A percentile compares a stretch with the other conserved stretches of the same genome.
Conservation (phyloP, 208 protist species). For the Crithidia acanthocephali region DNA sequence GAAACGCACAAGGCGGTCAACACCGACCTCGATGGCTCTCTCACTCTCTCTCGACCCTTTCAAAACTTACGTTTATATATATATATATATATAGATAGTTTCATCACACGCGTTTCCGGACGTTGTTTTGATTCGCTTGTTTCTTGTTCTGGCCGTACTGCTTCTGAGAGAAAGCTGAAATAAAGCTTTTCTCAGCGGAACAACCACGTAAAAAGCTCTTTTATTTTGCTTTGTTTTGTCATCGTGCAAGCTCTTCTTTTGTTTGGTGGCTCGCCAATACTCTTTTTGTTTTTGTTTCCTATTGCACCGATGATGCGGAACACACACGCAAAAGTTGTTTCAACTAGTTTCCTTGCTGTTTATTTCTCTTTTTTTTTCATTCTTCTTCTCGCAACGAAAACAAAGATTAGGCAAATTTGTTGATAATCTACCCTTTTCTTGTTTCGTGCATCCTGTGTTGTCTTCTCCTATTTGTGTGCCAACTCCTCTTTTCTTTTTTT, state of each 20-base stretch:
- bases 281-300: neutral
- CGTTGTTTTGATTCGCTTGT: neutral
- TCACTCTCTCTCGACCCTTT: neutral
- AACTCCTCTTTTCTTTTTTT: too few species aligned
- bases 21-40: neutral
- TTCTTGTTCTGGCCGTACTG: neutral
- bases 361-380: neutral
- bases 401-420: too few species aligned
- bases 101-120: too few species aligned
- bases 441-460: too few species aligned
- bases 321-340: neutral
- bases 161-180: neutral
- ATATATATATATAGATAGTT: too few species aligned
- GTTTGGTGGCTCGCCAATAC: neutral
- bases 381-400: too few species aligned
- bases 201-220: neutral
- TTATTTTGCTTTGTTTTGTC: neutral
- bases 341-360: slow-evolving; percentile 1
- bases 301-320: neutral
- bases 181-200: neutral
- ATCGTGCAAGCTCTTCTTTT: slow-evolving; percentile 5
- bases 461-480: too few species aligned
- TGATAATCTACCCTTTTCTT: too few species aligned
- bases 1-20: too few species aligned
- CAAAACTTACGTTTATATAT: too few species aligned